A percentile compares a stretch with the other conserved stretches of the same genome.
Evolutionary conservation across 2,329 filamentous ascomycete genomes (phyloP).

Genomic region (Fusarium tricinctum): DNA sequence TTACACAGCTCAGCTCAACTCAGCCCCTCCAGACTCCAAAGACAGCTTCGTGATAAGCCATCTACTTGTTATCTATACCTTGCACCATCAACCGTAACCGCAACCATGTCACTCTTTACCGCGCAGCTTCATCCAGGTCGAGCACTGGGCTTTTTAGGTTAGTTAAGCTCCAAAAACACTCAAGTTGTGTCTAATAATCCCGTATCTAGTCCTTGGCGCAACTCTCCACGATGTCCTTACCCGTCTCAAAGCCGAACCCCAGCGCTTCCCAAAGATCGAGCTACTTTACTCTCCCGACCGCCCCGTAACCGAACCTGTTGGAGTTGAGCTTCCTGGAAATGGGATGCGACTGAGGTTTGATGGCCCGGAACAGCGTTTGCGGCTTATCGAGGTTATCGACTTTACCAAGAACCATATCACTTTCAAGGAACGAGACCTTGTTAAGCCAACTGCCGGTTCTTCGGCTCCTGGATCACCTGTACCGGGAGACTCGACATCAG

Average conservation of each 20-base stretch:
- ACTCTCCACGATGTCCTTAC: conserved; percentile 92
- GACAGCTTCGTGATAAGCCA: conserved; percentile 39
- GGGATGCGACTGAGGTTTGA: conserved; percentile 93
- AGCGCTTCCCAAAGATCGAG: conserved; percentile 85
- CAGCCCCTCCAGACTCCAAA: conserved; percentile 43
- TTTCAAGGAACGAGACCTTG: conserved; percentile 84
- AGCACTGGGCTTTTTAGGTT: conserved; percentile 73
- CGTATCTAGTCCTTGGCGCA: conserved; percentile 81
- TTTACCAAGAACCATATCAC: conserved; percentile 87
- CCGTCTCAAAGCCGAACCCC: conserved; percentile 87
- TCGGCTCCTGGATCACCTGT: conserved; percentile 52
- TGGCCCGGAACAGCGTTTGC: conserved; percentile 89
- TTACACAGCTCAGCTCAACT: conserved; percentile 31
- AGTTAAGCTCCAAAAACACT: conserved; percentile 37
- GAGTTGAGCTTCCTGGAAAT: conserved; percentile 84
- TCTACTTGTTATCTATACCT: conserved; percentile 9
- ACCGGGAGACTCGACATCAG: conserved; percentile 57
- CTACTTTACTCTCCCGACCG: conserved; percentile 81
- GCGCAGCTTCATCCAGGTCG: conserved; percentile 77
- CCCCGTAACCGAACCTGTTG: conserved; percentile 81
- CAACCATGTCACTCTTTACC: conserved; percentile 64
- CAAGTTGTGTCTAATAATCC: not conserved
- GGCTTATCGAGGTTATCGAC: conserved; percentile 90
- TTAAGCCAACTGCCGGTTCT: conserved; percentile 69
- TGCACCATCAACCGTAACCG: conserved; percentile 10